Conservation (phyloP, 2,329 filamentous ascomycete genomes). For the Beauveria sp. region DNA sequence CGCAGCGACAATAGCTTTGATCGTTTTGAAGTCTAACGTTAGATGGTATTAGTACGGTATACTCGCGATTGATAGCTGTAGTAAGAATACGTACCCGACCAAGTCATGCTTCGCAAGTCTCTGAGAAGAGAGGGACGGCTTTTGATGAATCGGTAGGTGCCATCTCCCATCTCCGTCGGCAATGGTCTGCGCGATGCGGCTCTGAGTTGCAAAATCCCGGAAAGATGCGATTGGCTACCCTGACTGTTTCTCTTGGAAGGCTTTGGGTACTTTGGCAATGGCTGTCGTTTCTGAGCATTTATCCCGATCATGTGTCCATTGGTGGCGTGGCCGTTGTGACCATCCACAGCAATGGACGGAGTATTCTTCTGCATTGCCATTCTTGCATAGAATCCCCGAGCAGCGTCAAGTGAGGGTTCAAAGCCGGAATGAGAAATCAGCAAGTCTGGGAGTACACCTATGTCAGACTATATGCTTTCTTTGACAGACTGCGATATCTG, state of each 20-base stretch:
- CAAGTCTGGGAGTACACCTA: background rate
- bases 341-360: background rate
- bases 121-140: slow-evolving; percentile 30
- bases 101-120: slow-evolving; percentile 5
- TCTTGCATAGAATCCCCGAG: background rate
- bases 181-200: slow-evolving; percentile 52
- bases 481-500: background rate
- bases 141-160: slow-evolving; percentile 45
- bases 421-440: background rate
- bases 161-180: slow-evolving; percentile 55
- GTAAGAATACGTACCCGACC: background rate
- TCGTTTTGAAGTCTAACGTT: slow-evolving; percentile 49
- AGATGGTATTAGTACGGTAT: slow-evolving; percentile 18
- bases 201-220: slow-evolving; percentile 25
- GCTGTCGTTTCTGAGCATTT: background rate
- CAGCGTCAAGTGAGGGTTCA: background rate
- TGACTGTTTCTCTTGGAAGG: background rate
- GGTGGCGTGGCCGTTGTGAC: background rate
- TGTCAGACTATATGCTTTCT: background rate
- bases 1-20: slow-evolving; percentile 51
- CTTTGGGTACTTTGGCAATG: background rate
- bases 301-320: background rate
- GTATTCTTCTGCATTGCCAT: background rate
- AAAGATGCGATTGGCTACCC: slow-evolving; percentile 13
- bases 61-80: rapidly evolving